Conservation (phyloP, 805 yeast genomes). For the Myxozyma sirexii region DNA sequence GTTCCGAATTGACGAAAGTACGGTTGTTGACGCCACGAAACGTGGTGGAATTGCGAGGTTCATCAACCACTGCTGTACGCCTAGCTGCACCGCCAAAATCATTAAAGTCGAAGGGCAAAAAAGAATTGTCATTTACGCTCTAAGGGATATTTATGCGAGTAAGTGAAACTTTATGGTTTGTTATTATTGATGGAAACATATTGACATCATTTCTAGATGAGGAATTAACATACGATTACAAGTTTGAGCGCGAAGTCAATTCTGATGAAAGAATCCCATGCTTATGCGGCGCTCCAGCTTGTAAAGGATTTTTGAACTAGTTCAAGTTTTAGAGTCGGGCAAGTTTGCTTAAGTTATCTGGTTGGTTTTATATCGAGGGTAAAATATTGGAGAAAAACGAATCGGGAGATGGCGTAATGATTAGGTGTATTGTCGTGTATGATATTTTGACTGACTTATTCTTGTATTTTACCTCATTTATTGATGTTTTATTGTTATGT, state of each 20-base stretch:
- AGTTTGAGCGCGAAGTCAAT: slow-evolving; percentile 67
- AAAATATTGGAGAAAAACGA: no score
- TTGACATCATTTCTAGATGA: slow-evolving; percentile 39
- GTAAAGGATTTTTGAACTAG: slow-evolving; percentile 86
- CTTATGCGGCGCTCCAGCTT: slow-evolving; percentile 91
- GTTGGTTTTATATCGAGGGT: no score
- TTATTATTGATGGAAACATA: not conserved
- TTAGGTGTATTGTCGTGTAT: not conserved
- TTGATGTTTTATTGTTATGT: not conserved
- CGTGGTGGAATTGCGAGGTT: slow-evolving; percentile 97
- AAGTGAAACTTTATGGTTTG: slow-evolving; percentile 46
- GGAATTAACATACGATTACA: slow-evolving; percentile 93
- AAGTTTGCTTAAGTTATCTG: not conserved
- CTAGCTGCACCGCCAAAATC: slow-evolving; percentile 96
- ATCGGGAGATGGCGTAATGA: not conserved
- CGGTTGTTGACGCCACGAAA: slow-evolving; percentile 96
- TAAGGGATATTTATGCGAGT: slow-evolving; percentile 81
- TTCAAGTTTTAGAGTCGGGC: no score
- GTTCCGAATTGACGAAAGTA: slow-evolving; percentile 88
- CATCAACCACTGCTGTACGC: slow-evolving; percentile 96
- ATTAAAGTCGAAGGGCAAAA: slow-evolving; percentile 92
- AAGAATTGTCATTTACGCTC: slow-evolving; percentile 92
- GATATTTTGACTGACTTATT: not conserved
- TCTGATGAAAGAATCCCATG: slow-evolving; percentile 53
- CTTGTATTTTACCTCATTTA: not conserved